Percentiles rank a stretch among this genome's conserved stretches.
These are phyloP conservation scores for Rhodamnia rubescens DNA, from an alignment of 345 rosid genomes.

Conservation along the genomic window DNA sequence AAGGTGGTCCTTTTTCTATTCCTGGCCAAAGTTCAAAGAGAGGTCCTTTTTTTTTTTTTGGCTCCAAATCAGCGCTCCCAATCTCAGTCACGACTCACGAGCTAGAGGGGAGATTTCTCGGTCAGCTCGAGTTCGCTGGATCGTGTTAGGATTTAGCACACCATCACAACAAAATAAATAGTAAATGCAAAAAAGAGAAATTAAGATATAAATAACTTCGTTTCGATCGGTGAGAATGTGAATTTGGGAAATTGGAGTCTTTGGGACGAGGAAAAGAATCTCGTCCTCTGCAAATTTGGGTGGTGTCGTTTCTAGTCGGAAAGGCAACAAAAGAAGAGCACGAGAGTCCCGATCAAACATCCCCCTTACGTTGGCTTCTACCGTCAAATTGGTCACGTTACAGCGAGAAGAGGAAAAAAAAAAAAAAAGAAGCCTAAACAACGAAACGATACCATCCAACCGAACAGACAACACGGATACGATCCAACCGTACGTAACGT, in stretches of 20 bases:
- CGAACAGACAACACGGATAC: neutral
- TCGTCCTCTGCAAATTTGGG: neutral
- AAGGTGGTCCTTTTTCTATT: neutral
- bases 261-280: neutral
- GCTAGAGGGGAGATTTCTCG: no score
- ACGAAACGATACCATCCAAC: neutral
- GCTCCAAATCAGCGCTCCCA: no score
- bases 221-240: neutral
- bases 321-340: neutral
- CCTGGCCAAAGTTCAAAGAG: neutral
- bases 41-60: fast-evolving
- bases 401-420: neutral
- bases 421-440: neutral
- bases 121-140: no score
- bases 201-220: no score
- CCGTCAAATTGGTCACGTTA: neutral
- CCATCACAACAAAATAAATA: no score
- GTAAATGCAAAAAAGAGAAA: no score
- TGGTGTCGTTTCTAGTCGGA: neutral
- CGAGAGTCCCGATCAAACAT: neutral
- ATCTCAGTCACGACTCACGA: no score
- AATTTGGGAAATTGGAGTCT: neutral
- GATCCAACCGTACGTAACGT: neutral
- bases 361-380: neutral
- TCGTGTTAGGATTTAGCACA: no score